A percentile compares a stretch with the other conserved stretches of the same genome.
phyloP scores from a whole-genome alignment of 371 early-diverging fungal genomes.

The Rhizopus microsporus region DNA sequence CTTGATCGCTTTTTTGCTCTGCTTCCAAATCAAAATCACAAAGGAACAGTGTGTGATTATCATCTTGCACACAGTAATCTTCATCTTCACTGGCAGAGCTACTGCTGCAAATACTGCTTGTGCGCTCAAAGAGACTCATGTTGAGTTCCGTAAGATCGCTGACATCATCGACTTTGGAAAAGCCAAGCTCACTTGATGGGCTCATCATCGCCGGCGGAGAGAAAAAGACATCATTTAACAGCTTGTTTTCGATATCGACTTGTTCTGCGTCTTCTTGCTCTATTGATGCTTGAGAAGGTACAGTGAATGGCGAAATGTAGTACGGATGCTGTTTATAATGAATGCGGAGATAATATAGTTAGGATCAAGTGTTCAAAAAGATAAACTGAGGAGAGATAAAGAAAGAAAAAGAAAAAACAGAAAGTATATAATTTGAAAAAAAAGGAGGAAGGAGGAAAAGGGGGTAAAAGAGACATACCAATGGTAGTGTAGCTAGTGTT shows the following conservation, averaged over 20 bases:
- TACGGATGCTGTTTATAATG: slow-evolving; percentile 4
- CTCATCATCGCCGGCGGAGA: slow-evolving; percentile 11
- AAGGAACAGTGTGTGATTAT: not conserved
- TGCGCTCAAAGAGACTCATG: not conserved
- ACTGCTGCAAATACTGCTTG: slow-evolving; percentile 1
- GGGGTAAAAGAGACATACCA: not conserved
- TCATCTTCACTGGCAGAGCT: not conserved
- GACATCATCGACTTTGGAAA: not conserved
- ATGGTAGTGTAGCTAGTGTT: too few species aligned
- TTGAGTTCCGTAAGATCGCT: not conserved
- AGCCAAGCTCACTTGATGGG: not conserved
- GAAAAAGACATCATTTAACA: slow-evolving; percentile 22
- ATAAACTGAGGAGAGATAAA: not conserved
- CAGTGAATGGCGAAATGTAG: not conserved
- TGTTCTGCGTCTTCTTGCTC: not conserved
- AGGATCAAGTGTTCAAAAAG: not conserved
- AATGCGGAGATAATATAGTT: slow-evolving; percentile 1
- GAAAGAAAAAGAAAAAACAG: not conserved
- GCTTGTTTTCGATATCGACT: slow-evolving; percentile 5
- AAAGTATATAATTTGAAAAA: not conserved
- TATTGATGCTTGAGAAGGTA: not conserved
- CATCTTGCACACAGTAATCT: not conserved
- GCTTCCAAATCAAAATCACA: not conserved
- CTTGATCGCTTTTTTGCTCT: not conserved
- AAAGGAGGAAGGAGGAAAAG: not conserved